Evolutionary conservation across 768 basidiomycete species (phyloP), one percentile per base, ranked within the genome.

Genomic region (Amanita pseudoporphyria): DNA sequence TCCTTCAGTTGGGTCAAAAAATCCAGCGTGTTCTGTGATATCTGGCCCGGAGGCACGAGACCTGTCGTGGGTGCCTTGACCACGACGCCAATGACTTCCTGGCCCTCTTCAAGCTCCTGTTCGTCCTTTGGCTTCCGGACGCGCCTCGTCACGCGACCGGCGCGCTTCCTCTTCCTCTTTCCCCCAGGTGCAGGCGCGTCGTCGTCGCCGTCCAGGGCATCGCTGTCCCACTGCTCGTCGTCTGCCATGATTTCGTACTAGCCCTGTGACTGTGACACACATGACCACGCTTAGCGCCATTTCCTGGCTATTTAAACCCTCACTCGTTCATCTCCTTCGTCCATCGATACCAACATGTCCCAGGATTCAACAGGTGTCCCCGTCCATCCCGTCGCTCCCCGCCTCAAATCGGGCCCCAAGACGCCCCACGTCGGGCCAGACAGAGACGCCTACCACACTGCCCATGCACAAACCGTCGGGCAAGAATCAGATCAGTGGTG

Each of bases 401-500:
- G 90, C 50, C 62, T 94, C 53, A 57, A 77, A 55, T 63, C 74
- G 38, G 81, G 81, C 9, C 60, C 62, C 40, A 85, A 84, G 63
- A 76, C 58, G 22, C 87, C 88, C 2, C 90, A 95, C 63, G 59
- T 97, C 21, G 86, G 84, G 0, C 90, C 91, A 14, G 71, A 84
- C 63, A 76, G 84, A 57, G 65, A 82, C n/a, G 83, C 83, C 12
- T 95, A 95, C 68, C 70, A 67, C 53, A 62, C 64, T 6, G 75
- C 75, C 19, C 90, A 94, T 66, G 66, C 70, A 5, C 66, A 79
- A 63, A 88, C 89, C 10, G 60, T 95, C 26, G 93, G 89, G 19
- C 71, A 78, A 47, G 77, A 79, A 56, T 81, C 79, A 12, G 92
- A 97, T 59, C 71, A 73, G 53, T 97, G 88, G 87, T 97, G 93